A percentile compares a stretch with the other conserved stretches of the same genome.
phyloP scores from a whole-genome alignment of 1,139 yeast species.

The Kodamaea alishanica region DNA sequence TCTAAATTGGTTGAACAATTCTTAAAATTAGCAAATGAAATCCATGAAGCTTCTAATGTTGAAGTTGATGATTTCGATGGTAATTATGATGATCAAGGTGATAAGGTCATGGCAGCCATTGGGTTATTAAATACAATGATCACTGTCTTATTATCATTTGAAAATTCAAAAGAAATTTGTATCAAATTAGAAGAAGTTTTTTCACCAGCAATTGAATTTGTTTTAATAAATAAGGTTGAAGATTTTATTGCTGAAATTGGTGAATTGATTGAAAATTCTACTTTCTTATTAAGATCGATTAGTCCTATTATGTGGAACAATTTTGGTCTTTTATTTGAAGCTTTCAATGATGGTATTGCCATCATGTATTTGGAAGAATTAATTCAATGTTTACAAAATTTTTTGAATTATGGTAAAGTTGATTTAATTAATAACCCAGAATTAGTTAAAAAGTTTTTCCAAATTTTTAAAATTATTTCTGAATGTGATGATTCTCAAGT shows the following conservation, averaged over 20 bases:
- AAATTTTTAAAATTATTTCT: conserved; percentile 36
- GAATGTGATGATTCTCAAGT: conserved; percentile 34
- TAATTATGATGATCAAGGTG: conserved; percentile 53
- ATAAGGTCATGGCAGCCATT: conserved; percentile 82
- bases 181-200: conserved; percentile 67
- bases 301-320: conserved; percentile 77
- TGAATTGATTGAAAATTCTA: conserved; percentile 81
- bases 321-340: conserved; percentile 51
- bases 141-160: conserved; percentile 82
- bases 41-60: conserved; percentile 56
- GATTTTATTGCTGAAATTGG: conserved; percentile 81
- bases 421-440: conserved; percentile 36
- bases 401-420: conserved; percentile 65
- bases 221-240: conserved; percentile 60
- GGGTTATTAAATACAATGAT: conserved; percentile 86
- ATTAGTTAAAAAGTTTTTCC: conserved; percentile 22
- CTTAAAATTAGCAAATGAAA: conserved; percentile 66
- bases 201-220: conserved; percentile 67
- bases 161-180: conserved; percentile 69
- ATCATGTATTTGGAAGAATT: conserved; percentile 71
- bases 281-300: conserved; percentile 68
- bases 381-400: conserved; percentile 72
- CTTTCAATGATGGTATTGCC: conserved; percentile 56
- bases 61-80: conserved; percentile 40
- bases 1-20: conserved; percentile 77